Conservation (phyloP, 2,329 filamentous ascomycete genomes). For the Elsinoe arachidis region DNA sequence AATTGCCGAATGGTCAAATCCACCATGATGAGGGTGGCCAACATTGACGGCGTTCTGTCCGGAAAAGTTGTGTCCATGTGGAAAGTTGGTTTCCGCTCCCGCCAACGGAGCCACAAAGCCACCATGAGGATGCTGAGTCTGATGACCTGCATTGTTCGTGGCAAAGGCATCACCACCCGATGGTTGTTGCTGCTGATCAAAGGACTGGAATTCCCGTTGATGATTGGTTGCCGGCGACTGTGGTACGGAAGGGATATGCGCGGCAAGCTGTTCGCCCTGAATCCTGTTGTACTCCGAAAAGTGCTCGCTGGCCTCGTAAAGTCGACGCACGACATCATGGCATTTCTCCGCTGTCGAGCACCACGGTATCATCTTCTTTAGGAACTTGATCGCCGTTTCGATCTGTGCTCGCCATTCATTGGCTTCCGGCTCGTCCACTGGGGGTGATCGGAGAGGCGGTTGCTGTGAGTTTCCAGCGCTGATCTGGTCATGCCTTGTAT, state of each 20-base stretch:
- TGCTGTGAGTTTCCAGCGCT: conserved; percentile 7
- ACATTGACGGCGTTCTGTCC: background rate
- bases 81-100: background rate
- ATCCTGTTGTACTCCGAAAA: conserved; percentile 19
- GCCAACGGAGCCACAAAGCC: background rate
- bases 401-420: conserved; percentile 35
- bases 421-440: conserved; percentile 24
- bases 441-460: conserved; percentile 24
- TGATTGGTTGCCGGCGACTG: background rate
- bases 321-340: conserved; percentile 33
- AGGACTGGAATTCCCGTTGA: conserved; percentile 16
- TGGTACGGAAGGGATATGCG: background rate
- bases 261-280: background rate
- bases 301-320: conserved; percentile 33
- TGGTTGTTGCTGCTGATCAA: conserved; percentile 16
- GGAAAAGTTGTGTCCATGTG: background rate
- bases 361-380: conserved; percentile 35
- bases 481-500: conserved; percentile 15
- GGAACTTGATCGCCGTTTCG: conserved; percentile 35
- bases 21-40: background rate
- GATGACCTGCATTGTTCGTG: background rate
- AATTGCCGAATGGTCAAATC: background rate
- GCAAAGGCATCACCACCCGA: background rate
- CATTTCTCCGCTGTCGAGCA: conserved; percentile 39
- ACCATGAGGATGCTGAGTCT: background rate